Conservation (phyloP, 306 rosid genomes). For the Gastrolobium bilobum region DNA sequence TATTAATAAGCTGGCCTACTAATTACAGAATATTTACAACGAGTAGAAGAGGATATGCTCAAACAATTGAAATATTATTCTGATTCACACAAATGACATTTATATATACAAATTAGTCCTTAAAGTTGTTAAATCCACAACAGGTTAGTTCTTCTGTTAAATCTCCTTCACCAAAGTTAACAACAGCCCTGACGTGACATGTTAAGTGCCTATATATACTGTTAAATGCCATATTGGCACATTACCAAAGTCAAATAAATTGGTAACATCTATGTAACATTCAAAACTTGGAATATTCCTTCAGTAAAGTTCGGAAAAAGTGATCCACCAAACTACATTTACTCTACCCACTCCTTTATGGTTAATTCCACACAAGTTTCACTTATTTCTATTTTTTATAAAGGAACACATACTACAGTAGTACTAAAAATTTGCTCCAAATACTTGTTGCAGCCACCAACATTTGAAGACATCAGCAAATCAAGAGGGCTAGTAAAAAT, state of each 20-base stretch:
- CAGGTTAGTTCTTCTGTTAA: neutral
- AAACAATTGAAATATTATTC: too few relatives aligned
- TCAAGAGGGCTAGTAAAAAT: neutral
- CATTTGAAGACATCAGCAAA: neutral
- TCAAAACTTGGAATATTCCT: too few relatives aligned
- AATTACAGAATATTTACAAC: too few relatives aligned
- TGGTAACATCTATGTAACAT: neutral
- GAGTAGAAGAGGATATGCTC: too few relatives aligned
- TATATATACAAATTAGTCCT: neutral
- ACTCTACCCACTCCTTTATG: too few relatives aligned
- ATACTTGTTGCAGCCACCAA: neutral
- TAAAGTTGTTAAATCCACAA: neutral
- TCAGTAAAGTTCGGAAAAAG: too few relatives aligned
- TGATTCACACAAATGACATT: neutral
- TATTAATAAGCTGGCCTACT: too few relatives aligned
- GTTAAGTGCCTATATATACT: neutral
- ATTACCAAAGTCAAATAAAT: neutral
- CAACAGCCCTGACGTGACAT: neutral
- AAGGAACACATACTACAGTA: too few relatives aligned
- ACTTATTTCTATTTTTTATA: too few relatives aligned
- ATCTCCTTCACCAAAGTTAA: neutral
- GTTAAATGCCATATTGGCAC: neutral
- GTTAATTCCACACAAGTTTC: too few relatives aligned
- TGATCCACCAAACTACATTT: too few relatives aligned
- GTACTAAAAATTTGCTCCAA: neutral